A percentile compares a stretch with the other conserved stretches of the same genome.
Evolutionary conservation across 306 rosid species (phyloP).

Genomic region (Trifolium subterraneum): DNA sequence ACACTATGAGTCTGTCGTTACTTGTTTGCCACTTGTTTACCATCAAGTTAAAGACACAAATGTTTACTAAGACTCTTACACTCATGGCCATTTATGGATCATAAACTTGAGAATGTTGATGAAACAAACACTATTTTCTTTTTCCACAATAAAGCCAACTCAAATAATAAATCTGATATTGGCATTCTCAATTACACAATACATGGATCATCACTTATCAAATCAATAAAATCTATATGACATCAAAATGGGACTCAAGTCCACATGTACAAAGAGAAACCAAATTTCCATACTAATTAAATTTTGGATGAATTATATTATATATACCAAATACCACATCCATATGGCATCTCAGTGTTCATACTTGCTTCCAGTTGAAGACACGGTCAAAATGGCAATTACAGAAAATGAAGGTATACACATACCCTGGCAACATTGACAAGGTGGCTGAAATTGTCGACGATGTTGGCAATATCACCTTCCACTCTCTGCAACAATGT

Average conservation of each 20-base stretch:
- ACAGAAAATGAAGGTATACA: background rate
- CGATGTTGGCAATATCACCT: conserved; percentile 68
- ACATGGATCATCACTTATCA: conserved; percentile 19
- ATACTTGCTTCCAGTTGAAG: background rate
- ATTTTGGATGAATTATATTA: background rate
- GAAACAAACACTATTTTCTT: conserved; percentile 8
- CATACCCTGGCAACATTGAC: conserved; percentile 82
- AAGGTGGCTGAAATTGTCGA: conserved; percentile 88
- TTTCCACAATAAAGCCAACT: conserved; percentile 14
- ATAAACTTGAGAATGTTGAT: background rate
- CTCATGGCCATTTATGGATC: background rate
- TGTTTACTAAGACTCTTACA: conserved; percentile 12
- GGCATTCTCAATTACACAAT: background rate
- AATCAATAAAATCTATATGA: background rate
- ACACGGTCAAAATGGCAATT: conserved; percentile 5
- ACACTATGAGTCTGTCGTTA: background rate
- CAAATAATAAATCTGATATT: background rate
- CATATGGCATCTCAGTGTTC: background rate
- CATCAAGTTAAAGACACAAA: background rate
- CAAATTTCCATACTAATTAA: background rate
- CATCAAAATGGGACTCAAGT: background rate
- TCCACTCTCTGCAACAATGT: conserved; percentile 70
- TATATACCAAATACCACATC: conserved; percentile 2
- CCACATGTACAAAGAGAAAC: conserved; percentile 6
- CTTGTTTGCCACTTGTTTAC: too few relatives aligned